phyloP scores from a whole-genome alignment of 2,329 filamentous ascomycete species.

The Xylariaceae sp. region DNA sequence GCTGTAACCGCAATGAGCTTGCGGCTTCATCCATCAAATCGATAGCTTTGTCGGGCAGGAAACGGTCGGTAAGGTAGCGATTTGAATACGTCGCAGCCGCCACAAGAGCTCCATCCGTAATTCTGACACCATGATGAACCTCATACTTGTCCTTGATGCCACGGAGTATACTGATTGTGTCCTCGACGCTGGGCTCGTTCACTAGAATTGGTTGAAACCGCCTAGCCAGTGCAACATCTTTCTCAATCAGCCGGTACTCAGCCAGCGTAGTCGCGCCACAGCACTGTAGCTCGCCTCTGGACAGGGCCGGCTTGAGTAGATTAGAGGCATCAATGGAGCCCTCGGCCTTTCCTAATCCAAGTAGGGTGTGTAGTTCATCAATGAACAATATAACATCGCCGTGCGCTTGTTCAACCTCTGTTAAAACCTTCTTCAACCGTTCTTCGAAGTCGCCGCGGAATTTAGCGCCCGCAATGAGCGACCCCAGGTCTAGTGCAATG shows the following conservation, averaged over 20 bases:
- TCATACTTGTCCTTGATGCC: constrained; percentile 98
- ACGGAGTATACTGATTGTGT: constrained; percentile 92
- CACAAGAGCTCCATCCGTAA: constrained; percentile 89
- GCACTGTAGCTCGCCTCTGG: constrained; percentile 89
- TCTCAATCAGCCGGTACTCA: constrained; percentile 93
- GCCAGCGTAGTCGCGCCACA: constrained; percentile 92
- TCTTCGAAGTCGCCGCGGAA: constrained; percentile 97
- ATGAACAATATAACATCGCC: constrained; percentile 93
- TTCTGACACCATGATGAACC: constrained; percentile 93
- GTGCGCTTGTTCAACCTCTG: constrained; percentile 86
- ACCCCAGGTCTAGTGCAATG: constrained; percentile 83
- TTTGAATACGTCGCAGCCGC: constrained; percentile 92
- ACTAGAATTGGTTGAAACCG: constrained; percentile 94
- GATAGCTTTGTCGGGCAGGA: constrained; percentile 95
- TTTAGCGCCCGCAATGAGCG: constrained; percentile 92
- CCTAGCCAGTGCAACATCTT: constrained; percentile 89
- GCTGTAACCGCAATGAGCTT: constrained; percentile 84
- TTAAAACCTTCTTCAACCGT: constrained; percentile 84
- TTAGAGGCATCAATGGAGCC: constrained; percentile 97
- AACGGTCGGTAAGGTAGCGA: constrained; percentile 94
- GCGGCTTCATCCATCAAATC: constrained; percentile 96
- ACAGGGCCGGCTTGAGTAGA: constrained; percentile 89
- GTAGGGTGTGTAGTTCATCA: constrained; percentile 88
- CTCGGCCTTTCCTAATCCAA: constrained; percentile 92
- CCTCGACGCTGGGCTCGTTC: constrained; percentile 86